These are phyloP conservation scores for Quercus alba DNA, from an alignment of 306 rosid genomes.

Conservation along the genomic window DNA sequence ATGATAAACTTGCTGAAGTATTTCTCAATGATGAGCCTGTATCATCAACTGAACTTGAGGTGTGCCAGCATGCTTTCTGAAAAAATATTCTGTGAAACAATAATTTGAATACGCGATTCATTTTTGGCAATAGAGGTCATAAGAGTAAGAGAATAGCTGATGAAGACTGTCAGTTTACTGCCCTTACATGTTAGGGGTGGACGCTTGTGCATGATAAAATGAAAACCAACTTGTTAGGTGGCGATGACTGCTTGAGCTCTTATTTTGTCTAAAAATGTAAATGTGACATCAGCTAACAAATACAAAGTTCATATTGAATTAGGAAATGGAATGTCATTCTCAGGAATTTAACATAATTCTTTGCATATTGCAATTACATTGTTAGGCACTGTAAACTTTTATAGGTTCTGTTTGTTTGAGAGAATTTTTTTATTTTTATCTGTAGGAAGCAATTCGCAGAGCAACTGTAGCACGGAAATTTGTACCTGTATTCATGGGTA, in stretches of 20 bases:
- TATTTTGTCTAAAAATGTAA: neutral
- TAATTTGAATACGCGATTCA: neutral
- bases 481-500: constrained; percentile 96
- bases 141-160: neutral
- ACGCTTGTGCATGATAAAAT: neutral
- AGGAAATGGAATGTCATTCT: neutral
- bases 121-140: neutral
- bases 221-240: neutral
- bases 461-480: constrained; percentile 84
- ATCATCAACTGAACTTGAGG: constrained; percentile 85
- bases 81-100: too few relatives aligned
- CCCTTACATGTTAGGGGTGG: neutral
- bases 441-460: constrained; percentile 88
- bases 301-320: neutral
- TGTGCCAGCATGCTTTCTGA: constrained; percentile 17
- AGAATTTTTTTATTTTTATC: constrained; percentile 1
- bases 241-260: neutral
- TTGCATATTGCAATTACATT: neutral
- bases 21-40: constrained; percentile 85
- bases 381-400: neutral
- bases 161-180: neutral
- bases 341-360: neutral
- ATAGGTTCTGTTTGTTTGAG: neutral
- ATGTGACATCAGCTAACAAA: neutral
- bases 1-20: constrained; percentile 91